Evolutionary conservation across 805 yeast genomes (phyloP).

Genomic region (Jamesozyma jinghongensis): DNA sequence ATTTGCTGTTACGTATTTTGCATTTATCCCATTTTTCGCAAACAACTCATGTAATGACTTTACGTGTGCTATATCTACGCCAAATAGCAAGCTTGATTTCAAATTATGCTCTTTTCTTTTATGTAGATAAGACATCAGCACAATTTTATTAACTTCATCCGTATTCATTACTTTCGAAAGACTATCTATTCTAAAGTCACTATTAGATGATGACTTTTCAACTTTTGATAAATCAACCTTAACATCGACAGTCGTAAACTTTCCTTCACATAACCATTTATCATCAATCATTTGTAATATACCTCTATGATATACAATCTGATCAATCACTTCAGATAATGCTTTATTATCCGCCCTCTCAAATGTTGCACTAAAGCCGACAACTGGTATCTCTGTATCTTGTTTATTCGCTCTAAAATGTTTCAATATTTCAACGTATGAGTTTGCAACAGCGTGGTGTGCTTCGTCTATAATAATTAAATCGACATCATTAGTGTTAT

Average conservation of each 20-base stretch:
- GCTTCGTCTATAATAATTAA: constrained; percentile 83
- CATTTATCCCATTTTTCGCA: constrained; percentile 50
- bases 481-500: constrained; percentile 47
- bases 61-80: constrained; percentile 67
- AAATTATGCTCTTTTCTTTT: constrained; percentile 31
- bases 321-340: constrained; percentile 53
- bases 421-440: constrained; percentile 50
- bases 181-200: constrained; percentile 49
- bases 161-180: constrained; percentile 51
- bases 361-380: constrained; percentile 87
- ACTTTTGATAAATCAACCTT: constrained; percentile 37
- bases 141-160: constrained; percentile 43
- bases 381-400: constrained; percentile 41
- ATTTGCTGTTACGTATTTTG: constrained; percentile 61
- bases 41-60: constrained; percentile 43
- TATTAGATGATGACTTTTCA: constrained; percentile 26
- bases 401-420: constrained; percentile 44
- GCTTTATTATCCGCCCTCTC: constrained; percentile 64
- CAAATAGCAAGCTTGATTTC: constrained; percentile 65
- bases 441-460: constrained; percentile 74
- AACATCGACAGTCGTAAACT: constrained; percentile 49
- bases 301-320: constrained; percentile 61
- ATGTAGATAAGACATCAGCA: constrained; percentile 45
- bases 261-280: constrained; percentile 62
- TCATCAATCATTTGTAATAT: constrained; percentile 57